A percentile compares a stretch with the other conserved stretches of the same genome.
These are phyloP conservation scores for Chaetoceros muelleri DNA, from an alignment of 108 stramenopile genomes.

Conservation along the genomic window DNA sequence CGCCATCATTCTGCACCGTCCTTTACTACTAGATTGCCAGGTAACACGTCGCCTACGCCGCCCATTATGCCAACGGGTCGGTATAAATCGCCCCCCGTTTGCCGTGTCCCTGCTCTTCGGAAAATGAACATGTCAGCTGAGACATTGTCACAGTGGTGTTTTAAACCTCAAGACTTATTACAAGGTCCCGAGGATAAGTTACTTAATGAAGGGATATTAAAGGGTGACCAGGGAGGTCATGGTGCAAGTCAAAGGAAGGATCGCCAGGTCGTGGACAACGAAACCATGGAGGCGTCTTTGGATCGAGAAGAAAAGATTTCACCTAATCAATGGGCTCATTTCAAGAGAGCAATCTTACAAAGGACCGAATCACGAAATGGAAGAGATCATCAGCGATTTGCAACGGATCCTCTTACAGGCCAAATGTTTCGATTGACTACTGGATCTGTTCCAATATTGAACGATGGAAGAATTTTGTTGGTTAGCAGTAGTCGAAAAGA, in stretches of 20 bases:
- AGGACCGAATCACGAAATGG: slow-evolving; percentile 43
- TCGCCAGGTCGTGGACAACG: no score
- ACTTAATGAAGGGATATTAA: background rate
- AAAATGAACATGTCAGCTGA: background rate
- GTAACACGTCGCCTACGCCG: background rate
- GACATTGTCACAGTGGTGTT: background rate
- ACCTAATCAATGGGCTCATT: background rate
- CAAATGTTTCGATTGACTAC: slow-evolving; percentile 48
- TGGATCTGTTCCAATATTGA: slow-evolving; percentile 62
- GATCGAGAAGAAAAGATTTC: background rate
- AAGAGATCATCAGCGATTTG: slow-evolving; percentile 55
- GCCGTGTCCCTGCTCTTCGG: background rate
- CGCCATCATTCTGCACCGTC: no score
- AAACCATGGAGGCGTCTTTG: no score
- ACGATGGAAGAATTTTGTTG: slow-evolving; percentile 66
- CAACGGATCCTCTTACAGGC: slow-evolving; percentile 27
- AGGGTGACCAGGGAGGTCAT: background rate
- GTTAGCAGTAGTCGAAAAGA: slow-evolving; percentile 58
- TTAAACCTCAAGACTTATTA: background rate
- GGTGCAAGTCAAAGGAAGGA: background rate
- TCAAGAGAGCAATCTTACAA: slow-evolving; percentile 1
- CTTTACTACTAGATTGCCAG: no score
- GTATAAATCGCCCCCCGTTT: background rate
- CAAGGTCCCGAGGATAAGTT: background rate
- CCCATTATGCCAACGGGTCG: background rate